phyloP scores from a whole-genome alignment of 306 rosid genomes.

The Lagenaria siceraria region DNA sequence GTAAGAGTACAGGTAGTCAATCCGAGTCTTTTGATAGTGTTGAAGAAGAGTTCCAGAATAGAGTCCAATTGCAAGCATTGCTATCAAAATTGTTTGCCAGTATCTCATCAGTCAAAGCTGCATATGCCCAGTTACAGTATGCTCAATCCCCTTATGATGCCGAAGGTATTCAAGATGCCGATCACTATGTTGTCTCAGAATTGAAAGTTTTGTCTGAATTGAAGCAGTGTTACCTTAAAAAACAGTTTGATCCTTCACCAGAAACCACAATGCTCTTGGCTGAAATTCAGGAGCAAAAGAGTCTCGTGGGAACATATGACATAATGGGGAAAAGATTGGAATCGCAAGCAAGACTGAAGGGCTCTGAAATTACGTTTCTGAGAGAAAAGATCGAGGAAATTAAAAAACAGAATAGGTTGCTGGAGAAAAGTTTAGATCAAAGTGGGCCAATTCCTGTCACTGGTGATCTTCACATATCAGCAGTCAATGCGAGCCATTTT shows the following conservation, averaged over 20 bases:
- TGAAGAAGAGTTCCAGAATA: slow-evolving; percentile 55
- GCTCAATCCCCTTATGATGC: slow-evolving; percentile 72
- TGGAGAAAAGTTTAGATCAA: slow-evolving; percentile 51
- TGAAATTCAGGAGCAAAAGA: slow-evolving; percentile 66
- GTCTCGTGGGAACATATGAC: slow-evolving; percentile 51
- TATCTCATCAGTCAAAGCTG: slow-evolving; percentile 59
- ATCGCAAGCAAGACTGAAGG: slow-evolving; percentile 60
- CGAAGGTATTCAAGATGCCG: slow-evolving; percentile 67
- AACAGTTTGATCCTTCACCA: slow-evolving; percentile 58
- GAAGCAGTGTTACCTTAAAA: slow-evolving; percentile 63
- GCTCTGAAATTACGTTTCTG: slow-evolving; percentile 58
- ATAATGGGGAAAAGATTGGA: slow-evolving; percentile 63
- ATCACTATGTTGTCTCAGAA: slow-evolving; percentile 40
- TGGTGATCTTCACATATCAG: slow-evolving; percentile 45
- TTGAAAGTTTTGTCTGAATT: slow-evolving; percentile 69
- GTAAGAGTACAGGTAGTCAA: slow-evolving; percentile 19
- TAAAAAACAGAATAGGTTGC: slow-evolving; percentile 35
- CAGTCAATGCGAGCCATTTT: slow-evolving; percentile 45
- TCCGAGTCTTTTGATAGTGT: slow-evolving; percentile 22
- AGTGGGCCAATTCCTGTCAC: slow-evolving; percentile 39
- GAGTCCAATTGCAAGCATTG: slow-evolving; percentile 43
- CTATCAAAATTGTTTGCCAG: slow-evolving; percentile 62
- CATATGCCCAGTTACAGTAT: slow-evolving; percentile 66
- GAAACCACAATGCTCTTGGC: slow-evolving; percentile 43
- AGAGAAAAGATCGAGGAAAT: slow-evolving; percentile 57